Base-by-base conservation (phyloP, 495 filamentous ascomycete genomes). In the Penicillium silybi region DNA sequence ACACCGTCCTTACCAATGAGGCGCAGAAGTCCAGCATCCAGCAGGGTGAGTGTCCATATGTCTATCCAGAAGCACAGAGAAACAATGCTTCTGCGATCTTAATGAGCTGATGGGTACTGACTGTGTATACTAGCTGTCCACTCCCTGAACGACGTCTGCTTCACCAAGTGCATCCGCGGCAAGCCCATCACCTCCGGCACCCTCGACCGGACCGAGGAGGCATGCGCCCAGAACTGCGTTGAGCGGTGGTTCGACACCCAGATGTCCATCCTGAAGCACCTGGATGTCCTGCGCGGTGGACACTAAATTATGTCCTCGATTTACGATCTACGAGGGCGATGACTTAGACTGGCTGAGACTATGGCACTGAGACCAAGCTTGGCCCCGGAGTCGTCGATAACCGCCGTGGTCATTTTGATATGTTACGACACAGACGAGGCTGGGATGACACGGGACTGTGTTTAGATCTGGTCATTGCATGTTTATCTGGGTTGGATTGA, bases 191-290 rank as follows among this genome's bases (percentile, higher is more conserved):
- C 81, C 40, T 77, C 72, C 39, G 80, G 80, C 23, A 75, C 79
- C 54, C 76, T 97, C 48, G 89, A 95, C 53, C 79, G 74, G 57
- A 72, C 51, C 48, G 93, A 98, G 77, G 84, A 89, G 72, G 60
- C 72, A 5, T 98, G 93, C 70, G 75, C 92, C 60, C 74, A 85
- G 67, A 96, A 96, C 74, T 98, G 93, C 63, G 89, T 97, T 41
- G 88, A 95, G 53, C 81, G 93, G 44, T 98, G 91, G 74, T 78
- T 97, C 77, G 93, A 98, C 72, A 80, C 89, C 46, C 91, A 92
- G 71, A 64, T 87, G 43, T 69, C 85, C 17, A 86, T 96, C 13
- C 64, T 97, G 71, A 83, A 83, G 74, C 88, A 96, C 62, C 67
- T 98, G 65, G 80, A 90, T 55, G 74, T 63, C 41, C 75, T 90